Conservation (phyloP, 2,329 filamentous ascomycete genomes). For the Diaporthe vaccinii region DNA sequence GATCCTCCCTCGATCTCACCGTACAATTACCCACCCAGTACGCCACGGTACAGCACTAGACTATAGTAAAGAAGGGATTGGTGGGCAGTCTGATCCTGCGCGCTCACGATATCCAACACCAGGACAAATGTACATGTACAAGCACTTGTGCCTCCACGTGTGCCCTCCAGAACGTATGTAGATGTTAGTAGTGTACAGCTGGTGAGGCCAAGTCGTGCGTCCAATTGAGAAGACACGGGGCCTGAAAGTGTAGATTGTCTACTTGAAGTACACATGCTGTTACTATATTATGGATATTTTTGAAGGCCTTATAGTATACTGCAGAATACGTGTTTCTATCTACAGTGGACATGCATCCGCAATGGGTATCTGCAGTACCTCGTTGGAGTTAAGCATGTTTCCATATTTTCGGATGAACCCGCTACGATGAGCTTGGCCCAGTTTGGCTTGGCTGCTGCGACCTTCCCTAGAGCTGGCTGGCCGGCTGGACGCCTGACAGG, state of each 20-base stretch:
- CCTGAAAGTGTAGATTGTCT: too few species aligned
- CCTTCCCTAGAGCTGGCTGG: constrained; percentile 1
- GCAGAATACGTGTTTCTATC: too few species aligned
- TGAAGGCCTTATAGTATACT: background rate
- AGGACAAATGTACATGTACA: background rate
- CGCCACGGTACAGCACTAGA: constrained; percentile 9
- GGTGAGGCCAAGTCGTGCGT: background rate
- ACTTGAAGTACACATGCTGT: too few species aligned
- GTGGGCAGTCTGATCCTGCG: background rate
- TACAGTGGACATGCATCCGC: too few species aligned
- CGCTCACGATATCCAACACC: background rate
- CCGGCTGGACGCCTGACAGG: background rate
- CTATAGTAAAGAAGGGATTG: background rate
- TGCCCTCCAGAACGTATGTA: background rate
- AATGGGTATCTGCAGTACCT: background rate
- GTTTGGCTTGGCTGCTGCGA: constrained; percentile 17
- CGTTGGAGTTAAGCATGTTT: constrained; percentile 7
- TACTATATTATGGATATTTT: background rate
- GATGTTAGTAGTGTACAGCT: background rate
- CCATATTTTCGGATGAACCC: constrained; percentile 29
- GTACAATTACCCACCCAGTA: background rate
- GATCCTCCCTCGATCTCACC: background rate
- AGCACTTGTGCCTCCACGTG: background rate
- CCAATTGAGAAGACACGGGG: too few species aligned
- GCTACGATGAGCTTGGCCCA: constrained; percentile 10